Conservation (phyloP, 768 basidiomycete genomes). For the Mycena albidolilacea region DNA sequence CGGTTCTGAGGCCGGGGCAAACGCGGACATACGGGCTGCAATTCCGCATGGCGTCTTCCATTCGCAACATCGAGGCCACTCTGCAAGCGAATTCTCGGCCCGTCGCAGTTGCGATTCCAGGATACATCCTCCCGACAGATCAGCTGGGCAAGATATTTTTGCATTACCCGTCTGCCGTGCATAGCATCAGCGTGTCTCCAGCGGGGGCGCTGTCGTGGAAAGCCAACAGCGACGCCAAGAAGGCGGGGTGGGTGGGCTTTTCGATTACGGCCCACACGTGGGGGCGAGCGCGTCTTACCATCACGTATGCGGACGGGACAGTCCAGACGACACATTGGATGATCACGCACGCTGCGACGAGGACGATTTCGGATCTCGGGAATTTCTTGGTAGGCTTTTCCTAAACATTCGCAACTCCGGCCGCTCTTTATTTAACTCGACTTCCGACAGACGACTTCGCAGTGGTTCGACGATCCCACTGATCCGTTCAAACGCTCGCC, state of each 20-base stretch:
- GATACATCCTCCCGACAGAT: slow-evolving; percentile 66
- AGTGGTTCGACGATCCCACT: slow-evolving; percentile 66
- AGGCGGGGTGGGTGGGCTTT: slow-evolving; percentile 62
- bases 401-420: not conserved
- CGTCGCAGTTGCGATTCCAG: slow-evolving; percentile 67
- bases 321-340: slow-evolving; percentile 69
- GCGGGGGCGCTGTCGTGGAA: slow-evolving; percentile 62
- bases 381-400: slow-evolving; percentile 55
- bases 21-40: slow-evolving; percentile 68
- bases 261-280: slow-evolving; percentile 59
- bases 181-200: slow-evolving; percentile 61
- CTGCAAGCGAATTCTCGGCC: slow-evolving; percentile 59
- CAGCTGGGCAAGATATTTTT: slow-evolving; percentile 68
- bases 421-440: not conserved
- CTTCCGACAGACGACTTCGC: slow-evolving; percentile 55
- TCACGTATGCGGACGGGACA: slow-evolving; percentile 67
- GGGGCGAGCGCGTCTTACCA: slow-evolving; percentile 64
- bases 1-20: slow-evolving; percentile 59
- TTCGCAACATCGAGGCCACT: slow-evolving; percentile 64
- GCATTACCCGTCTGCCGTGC: slow-evolving; percentile 57
- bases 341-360: slow-evolving; percentile 61
- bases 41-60: slow-evolving; percentile 64
- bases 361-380: slow-evolving; percentile 63
- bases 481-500: slow-evolving; percentile 61
- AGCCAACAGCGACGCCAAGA: slow-evolving; percentile 58